Conservation (phyloP, 2,329 filamentous ascomycete species). For the Epichloe glyceriae region DNA sequence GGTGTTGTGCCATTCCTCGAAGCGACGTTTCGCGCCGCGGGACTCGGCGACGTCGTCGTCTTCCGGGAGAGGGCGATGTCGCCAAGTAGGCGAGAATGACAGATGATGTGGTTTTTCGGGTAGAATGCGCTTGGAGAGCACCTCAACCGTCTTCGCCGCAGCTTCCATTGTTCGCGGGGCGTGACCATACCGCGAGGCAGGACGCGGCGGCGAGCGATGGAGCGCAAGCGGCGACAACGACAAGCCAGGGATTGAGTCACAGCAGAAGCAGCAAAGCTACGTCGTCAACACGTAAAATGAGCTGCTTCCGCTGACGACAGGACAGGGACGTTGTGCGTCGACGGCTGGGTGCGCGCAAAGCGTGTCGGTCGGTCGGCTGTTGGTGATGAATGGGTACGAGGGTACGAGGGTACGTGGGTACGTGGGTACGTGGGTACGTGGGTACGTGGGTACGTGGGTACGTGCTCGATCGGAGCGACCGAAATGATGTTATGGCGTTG, state of each 20-base stretch:
- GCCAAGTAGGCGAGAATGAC: conserved; percentile 33
- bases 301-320: background rate
- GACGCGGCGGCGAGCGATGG: conserved; percentile 4
- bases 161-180: conserved; percentile 40
- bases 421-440: too few species aligned
- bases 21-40: conserved; percentile 13
- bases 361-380: background rate
- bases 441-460: background rate
- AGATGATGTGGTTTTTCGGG: conserved; percentile 41
- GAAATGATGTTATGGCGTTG: background rate
- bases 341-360: background rate
- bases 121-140: conserved; percentile 37
- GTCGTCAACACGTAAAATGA: background rate
- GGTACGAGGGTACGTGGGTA: too few species aligned
- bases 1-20: conserved; percentile 36
- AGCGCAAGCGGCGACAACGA: background rate
- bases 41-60: conserved; percentile 17
- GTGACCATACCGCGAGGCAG: conserved; percentile 23
- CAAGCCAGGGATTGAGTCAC: background rate
- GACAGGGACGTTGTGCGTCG: background rate
- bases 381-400: background rate
- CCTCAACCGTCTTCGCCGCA: conserved; percentile 43
- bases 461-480: conserved; percentile 1
- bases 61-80: conserved; percentile 31
- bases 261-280: background rate